Evolutionary conservation across 1,139 yeast species (phyloP), one percentile per base, ranked within the genome.

Genomic region (Pichia sp.): DNA sequence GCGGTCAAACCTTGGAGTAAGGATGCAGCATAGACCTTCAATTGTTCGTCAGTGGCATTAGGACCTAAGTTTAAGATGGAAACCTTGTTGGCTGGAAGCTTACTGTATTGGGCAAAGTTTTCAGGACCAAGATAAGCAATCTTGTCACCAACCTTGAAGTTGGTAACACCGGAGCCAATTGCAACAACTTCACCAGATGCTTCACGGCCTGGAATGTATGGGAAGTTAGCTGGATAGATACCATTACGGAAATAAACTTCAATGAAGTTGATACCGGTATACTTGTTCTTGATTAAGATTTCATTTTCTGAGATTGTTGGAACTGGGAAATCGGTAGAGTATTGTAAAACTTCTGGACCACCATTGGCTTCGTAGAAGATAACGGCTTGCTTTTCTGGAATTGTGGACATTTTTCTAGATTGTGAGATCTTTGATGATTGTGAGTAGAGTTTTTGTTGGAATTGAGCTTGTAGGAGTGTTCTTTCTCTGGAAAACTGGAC

Each of bases 161-260:
- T 66, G 21, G 70, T 66, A 20, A 86, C 95, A 1, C 73, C 67
- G 2, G 68, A 56, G 27, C 96, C 97, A 18, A 79, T 76, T 18
- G 83, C 79, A 33, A 76, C 93, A 41, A 90, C 79, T 17, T 67
- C 76, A 31, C 96, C 97, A 33, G 85, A 71, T 4, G 91, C 96
- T 65, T 90, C 96, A 50, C 90, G 73, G n/a, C 97, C 97, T 36
- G 86, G 71, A 34, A 79, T 68, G 49, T 71, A 72, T 0, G 97
- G 97, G 40, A 71, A 65, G 33, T 65, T 57, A 3, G 72, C 61
- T 4, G 87, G 84, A 60, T 89, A 90, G 7, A 83, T 59, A 3
- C 96, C 96, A 45, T 70, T 76, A 60, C 97, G 77, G 70, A 85
- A 87, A 67, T 90, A 90, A 4, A 81, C 73, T 59, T 90, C 96